phyloP scores from a whole-genome alignment of 495 filamentous ascomycete species.

The Apiosordaria backusii region DNA sequence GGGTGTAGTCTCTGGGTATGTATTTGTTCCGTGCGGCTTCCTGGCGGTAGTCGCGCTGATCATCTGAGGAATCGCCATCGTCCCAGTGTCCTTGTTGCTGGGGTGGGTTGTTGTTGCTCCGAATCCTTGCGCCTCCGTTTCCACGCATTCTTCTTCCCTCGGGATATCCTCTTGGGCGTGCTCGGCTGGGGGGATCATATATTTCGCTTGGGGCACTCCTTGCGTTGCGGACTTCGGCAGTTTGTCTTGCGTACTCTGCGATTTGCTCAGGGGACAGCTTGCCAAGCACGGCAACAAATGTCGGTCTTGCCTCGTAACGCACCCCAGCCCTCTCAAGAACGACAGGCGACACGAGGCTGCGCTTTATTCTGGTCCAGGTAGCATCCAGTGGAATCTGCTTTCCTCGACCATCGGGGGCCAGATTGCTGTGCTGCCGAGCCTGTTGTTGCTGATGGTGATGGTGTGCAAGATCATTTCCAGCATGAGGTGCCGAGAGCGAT shows the following conservation, averaged over 20 bases:
- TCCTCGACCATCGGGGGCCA: slow-evolving; percentile 51
- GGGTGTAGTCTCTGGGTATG: slow-evolving; percentile 11
- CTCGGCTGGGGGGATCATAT: not conserved
- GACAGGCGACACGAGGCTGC: slow-evolving; percentile 62
- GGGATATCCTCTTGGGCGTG: not conserved
- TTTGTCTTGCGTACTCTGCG: slow-evolving; percentile 53
- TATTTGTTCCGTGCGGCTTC: slow-evolving; percentile 4
- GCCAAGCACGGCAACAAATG: slow-evolving; percentile 65
- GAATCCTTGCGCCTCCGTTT: not conserved
- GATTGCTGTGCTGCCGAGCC: slow-evolving; percentile 22
- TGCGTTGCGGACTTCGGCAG: slow-evolving; percentile 50
- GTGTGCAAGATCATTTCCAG: slow-evolving; percentile 13
- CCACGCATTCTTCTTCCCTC: not conserved
- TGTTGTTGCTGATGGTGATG: slow-evolving; percentile 1
- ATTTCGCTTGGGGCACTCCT: not conserved
- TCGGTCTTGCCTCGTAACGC: slow-evolving; percentile 64
- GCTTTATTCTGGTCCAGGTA: slow-evolving; percentile 68
- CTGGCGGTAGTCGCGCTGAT: slow-evolving; percentile 20
- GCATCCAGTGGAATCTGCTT: slow-evolving; percentile 63
- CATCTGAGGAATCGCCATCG: slow-evolving; percentile 28
- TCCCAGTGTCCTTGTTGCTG: slow-evolving; percentile 21
- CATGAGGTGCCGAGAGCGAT: slow-evolving; percentile 13
- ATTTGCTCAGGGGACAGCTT: slow-evolving; percentile 59
- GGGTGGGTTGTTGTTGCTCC: slow-evolving; percentile 19
- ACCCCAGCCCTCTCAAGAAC: slow-evolving; percentile 61